Base-by-base conservation (phyloP, 352 stramenopile genomes). In the Phytophthora agathidicida region DNA sequence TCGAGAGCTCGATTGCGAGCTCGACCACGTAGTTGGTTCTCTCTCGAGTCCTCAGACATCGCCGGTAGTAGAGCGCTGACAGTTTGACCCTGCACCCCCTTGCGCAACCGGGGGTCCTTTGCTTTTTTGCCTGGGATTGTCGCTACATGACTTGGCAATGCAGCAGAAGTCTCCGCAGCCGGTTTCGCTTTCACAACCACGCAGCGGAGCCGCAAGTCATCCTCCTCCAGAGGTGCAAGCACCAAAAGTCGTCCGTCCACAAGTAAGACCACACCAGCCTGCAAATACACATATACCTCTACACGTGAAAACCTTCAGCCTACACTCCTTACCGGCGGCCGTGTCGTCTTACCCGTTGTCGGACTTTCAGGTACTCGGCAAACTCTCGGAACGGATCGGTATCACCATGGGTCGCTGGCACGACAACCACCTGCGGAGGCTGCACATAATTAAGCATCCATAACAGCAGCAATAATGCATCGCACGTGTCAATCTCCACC, bases 201-300 rank as follows among this genome's bases (percentile, higher is more conserved):
- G 42, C 80, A 90, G 13, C 77, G 73, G 8, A 92, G 53, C 36
- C 59, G 65, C 17, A 49, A 56, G 51, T 80, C 59, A 20, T 65
- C 60, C 16, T 75, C 60, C 6, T 63, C 39, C 5, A 90, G 55
- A 5, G 82, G 82, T 16, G 73, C 73, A 17, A 92, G 60, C 20
- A 92, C 51, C 63, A 90, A 63, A 23, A 92, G 48, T 9, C 64
- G 47, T 1, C 72, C 77, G 5, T 71, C 58, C 3, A 47, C 36
- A n/a, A 90, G 65, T 28, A 79, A 57, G 17, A 62, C 78, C 1
- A 90, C 82, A 7, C 82, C 82, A 56, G 82, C 82, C 82, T 92
- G 27, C 9, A 27, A 27, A n/a, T n/a, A n/a, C 41, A 44, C 10
- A 14, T 33, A 24, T 6, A 50, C 48, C n/a, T 27, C 20, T 14